Evolutionary conservation across 257 asterid species (phyloP), one percentile per base, ranked within the genome.

Genomic region (Ilex asprella): DNA sequence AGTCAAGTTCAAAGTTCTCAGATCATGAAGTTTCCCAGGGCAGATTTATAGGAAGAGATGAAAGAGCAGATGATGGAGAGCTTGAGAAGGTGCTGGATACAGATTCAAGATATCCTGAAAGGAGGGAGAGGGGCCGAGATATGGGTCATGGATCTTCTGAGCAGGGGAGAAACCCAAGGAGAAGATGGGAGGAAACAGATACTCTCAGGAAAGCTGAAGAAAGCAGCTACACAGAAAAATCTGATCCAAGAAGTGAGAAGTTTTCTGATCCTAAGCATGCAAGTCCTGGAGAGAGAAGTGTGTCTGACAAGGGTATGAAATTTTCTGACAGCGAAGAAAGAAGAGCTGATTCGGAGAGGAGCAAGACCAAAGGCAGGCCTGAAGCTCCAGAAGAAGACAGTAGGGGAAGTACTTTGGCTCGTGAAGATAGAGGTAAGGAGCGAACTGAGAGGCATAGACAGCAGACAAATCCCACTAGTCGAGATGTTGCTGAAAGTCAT

Each of bases 111-210:
- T 77, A 70, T 70, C 64, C 70, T 6, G 85, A 67, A 61, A 81
- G 82, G 74, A 76, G 76, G 81, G 98, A 83, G 70, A 63, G 64
- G 67, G 71, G 75, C 66, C 77, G 79, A 69, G 94, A 84, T 56
- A 86, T 81, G 77, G 81, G 73, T 30, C 66, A 67, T 68, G 86
- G 89, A 59, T 56, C 77, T 63, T 66, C 74, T 55, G 86, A 75
- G 67, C 86, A 75, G 39, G 91, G 81, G n/a, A 81, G 81, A 70
- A 74, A 54, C 72, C 73, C 79, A 61, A 77, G 86, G 72, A 87
- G 86, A 77, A 81, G 86, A 75, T 91, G 96, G 97, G 96, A 91
- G 66, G 96, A 82, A 68, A 54, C 86, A 59, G 91, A 77, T 31
- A 63, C 67, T 49, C 27, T 41, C 30, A 62, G 61, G 71, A 73